Evolutionary conservation across 1,284 basidiomycete genomes (phyloP), one percentile per base, ranked within the genome.

Genomic region (Gomphus bonarii): DNA sequence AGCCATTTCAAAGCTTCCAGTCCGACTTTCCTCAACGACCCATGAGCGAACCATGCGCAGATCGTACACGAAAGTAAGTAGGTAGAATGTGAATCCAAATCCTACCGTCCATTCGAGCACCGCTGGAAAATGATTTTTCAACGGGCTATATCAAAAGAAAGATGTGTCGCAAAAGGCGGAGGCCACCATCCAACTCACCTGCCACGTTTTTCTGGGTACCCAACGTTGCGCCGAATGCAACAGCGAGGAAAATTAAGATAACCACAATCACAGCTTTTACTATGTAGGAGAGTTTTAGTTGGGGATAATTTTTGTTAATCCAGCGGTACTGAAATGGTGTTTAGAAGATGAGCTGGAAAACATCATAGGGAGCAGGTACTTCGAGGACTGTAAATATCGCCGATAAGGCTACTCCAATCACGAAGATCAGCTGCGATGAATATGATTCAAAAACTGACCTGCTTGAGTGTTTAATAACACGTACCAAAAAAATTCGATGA

Each of bases 331-430:
- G 59, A 28, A 35, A 40, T 31, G 52, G 8, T 43, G 35, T 40
- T 12, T 12, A 35, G 8, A 35, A 6, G 33, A 35, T 12, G 8
- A 36, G 30, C 42, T 50, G 42, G 9, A 10, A 58, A 48, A 55
- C 59, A 36, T 54, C 48, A 42, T 36, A 16, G 20, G 5, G 8
- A 48, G 14, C 1, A 63, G 69, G 28, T 64, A 82, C 82, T 75
- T 89, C 85, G n/a, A 78, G 58, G 16, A 86, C 72, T 4, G 84
- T 84, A 69, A 88, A 88, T 40, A 88, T 77, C 9, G 84, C 83
- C 58, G 80, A 84, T 36, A 88, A 64, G 1, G 74, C 78, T 1
- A 88, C 79, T 12, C 82, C 82, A 28, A 80, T 31, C 57, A 84
- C 78, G 65, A 84, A 85, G 7, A 88, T 69, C 38, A 86, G 72